A percentile compares a stretch with the other conserved stretches of the same genome.
phyloP scores from a whole-genome alignment of 1,284 basidiomycete species.

The Agaricales sp. region DNA sequence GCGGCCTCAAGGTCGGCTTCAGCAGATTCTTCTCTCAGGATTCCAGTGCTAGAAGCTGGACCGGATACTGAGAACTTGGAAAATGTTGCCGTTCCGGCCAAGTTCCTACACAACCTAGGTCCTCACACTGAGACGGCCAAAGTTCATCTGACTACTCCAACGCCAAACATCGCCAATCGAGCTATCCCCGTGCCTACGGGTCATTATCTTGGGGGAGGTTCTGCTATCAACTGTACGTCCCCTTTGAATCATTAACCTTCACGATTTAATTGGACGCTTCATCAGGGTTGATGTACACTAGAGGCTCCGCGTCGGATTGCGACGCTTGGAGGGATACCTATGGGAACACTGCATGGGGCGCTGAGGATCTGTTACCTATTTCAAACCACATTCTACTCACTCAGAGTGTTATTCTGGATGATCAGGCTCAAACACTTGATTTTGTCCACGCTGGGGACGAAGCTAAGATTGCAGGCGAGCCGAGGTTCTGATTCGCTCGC shows the following conservation, averaged over 20 bases:
- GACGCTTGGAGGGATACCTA: slow-evolving; percentile 31
- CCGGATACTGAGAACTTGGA: background rate
- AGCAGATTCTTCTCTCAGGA: background rate
- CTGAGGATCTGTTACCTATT: slow-evolving; percentile 31
- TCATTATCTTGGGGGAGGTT: slow-evolving; percentile 47
- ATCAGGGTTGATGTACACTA: slow-evolving; percentile 6
- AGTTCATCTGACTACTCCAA: background rate
- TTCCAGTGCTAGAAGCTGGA: background rate
- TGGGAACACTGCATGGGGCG: slow-evolving; percentile 34
- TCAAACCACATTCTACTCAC: background rate
- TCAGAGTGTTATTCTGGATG: no score
- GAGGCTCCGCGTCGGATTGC: slow-evolving; percentile 32
- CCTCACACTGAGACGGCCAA: background rate
- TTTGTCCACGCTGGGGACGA: no score
- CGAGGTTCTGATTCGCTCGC: no score
- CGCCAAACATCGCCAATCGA: slow-evolving; percentile 20
- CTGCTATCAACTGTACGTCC: slow-evolving; percentile 48
- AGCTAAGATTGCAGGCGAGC: no score
- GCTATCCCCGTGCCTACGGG: slow-evolving; percentile 30
- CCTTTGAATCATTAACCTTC: slow-evolving; percentile 29
- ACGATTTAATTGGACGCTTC: slow-evolving; percentile 9
- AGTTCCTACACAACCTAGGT: background rate
- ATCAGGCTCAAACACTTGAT: no score
- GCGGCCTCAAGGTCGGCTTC: background rate
- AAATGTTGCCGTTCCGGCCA: background rate